A percentile compares a stretch with the other conserved stretches of the same genome.
Conservation (phyloP, 75 land plant genomes). For the Cunninghamia lanceolata region DNA sequence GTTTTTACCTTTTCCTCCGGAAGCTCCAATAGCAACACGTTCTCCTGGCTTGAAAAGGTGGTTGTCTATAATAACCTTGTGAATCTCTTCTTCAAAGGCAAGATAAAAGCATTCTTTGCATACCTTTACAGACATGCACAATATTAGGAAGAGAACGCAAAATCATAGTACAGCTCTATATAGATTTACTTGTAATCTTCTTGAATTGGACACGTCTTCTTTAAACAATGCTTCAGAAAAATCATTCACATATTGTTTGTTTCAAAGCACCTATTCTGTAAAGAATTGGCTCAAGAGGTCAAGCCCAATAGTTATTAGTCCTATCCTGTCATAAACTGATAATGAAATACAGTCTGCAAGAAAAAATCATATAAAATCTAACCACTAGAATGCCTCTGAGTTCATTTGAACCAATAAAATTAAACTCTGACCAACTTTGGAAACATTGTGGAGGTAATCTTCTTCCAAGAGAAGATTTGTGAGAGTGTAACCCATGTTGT, state of each 20-base stretch:
- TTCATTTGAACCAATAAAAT: not conserved
- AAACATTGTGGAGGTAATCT: not conserved
- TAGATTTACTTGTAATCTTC: not conserved
- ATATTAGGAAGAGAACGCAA: not conserved
- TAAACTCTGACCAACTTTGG: not conserved
- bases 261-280: not conserved
- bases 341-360: not conserved
- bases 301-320: not conserved
- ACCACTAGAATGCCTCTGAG: not conserved
- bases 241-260: not conserved
- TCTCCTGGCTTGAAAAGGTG: conserved; percentile 87
- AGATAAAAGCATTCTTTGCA: conserved; percentile 88
- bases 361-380: not conserved
- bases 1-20: conserved; percentile 92
- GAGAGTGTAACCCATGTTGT: not conserved
- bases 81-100: conserved; percentile 91
- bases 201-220: not conserved
- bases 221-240: not conserved
- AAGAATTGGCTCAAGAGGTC: not conserved
- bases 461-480: not conserved
- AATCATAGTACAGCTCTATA: conserved; percentile 1
- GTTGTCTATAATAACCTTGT: conserved; percentile 75
- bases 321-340: conserved; percentile 2
- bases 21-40: conserved; percentile 93
- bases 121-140: conserved; percentile 37